Evolutionary conservation across 1,284 basidiomycete species (phyloP), one percentile per base, ranked within the genome.

Genomic region (Violaceomyces palustris): DNA sequence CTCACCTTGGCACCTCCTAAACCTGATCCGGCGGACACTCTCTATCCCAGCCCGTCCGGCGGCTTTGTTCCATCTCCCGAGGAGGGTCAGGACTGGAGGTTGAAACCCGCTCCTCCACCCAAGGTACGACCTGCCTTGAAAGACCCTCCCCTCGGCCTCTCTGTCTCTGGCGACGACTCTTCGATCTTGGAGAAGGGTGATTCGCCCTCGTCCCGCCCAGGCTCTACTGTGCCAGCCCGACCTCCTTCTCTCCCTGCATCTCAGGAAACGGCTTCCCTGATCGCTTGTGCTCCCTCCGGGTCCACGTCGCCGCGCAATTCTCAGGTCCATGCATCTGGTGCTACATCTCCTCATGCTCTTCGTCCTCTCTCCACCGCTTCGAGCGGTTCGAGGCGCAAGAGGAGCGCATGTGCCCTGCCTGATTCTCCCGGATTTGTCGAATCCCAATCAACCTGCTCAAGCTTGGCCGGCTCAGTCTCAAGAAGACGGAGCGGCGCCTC

Each of bases 11-110:
- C 57, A 17, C 57, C 57, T 8, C 57, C 57, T 1, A 61, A 61
- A 25, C 55, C 58, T 4, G 41, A 45, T 2, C 56, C 60, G 11
- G 54, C 50, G 22, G 55, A 62, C 17, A 60, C 60, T 10, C 51
- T 62, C n/a, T 62, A 59, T 25, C 60, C 60, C 0, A 58, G 54
- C 15, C 60, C 60, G 3, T 62, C 60, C 3, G 60, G 60, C 14
- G 60, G 60, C 15, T 62, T 62, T 33, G 60, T 62, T 4, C 60
- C 60, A 14, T 51, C 56, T 3, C 60, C 60, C 3, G 60, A 61
- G 22, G 59, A 61, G 30, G 59, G 59, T 9, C 51, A 58, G 32
- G 60, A 62, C 37, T 62, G 60, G 60, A 42, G 52, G n/a, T 47
- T 62, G 33, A 59, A 54, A 31, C 45, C 55, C 14, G 50, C 60